These are phyloP conservation scores for Gamarada debralockiae DNA, from an alignment of 495 filamentous ascomycete genomes.

Conservation along the genomic window DNA sequence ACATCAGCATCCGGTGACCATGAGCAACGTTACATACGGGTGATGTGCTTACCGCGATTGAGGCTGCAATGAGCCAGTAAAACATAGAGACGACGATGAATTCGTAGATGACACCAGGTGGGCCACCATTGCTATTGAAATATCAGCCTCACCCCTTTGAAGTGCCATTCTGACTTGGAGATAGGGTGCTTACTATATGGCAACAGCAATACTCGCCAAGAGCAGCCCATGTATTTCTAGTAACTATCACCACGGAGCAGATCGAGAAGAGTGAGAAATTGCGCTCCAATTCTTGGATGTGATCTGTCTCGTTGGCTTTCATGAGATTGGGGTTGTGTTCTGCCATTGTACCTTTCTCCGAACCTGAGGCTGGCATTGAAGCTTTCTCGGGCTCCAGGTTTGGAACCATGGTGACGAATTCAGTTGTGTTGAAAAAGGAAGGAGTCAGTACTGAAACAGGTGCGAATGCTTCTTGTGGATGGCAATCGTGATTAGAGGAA, in stretches of 20 bases:
- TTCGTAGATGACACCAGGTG: slow-evolving; percentile 55
- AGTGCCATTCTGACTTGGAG: neutral
- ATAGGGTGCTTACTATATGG: slow-evolving; percentile 3
- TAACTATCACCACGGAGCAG: slow-evolving; percentile 46
- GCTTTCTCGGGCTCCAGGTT: too few species aligned
- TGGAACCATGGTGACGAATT: too few species aligned
- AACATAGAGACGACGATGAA: slow-evolving; percentile 16
- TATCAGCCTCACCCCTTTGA: neutral
- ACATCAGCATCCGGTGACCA: neutral
- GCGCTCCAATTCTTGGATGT: slow-evolving; percentile 50
- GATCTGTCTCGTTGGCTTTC: too few species aligned
- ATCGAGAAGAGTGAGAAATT: slow-evolving; percentile 51
- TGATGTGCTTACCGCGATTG: slow-evolving; percentile 37
- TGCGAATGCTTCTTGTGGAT: too few species aligned
- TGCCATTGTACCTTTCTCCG: slow-evolving; percentile 13
- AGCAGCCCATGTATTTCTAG: slow-evolving; percentile 54
- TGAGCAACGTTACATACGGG: too few species aligned
- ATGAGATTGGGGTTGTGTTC: too few species aligned
- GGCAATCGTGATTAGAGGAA: too few species aligned
- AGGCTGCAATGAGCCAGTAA: slow-evolving; percentile 17
- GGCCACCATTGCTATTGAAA: slow-evolving; percentile 44
- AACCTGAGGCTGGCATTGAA: too few species aligned
- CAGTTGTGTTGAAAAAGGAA: too few species aligned
- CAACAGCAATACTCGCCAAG: slow-evolving; percentile 43
- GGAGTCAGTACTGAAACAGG: too few species aligned